Evolutionary conservation across 2,329 filamentous ascomycete genomes (phyloP).

Genomic region (Phaeosphaeriaceae sp.): DNA sequence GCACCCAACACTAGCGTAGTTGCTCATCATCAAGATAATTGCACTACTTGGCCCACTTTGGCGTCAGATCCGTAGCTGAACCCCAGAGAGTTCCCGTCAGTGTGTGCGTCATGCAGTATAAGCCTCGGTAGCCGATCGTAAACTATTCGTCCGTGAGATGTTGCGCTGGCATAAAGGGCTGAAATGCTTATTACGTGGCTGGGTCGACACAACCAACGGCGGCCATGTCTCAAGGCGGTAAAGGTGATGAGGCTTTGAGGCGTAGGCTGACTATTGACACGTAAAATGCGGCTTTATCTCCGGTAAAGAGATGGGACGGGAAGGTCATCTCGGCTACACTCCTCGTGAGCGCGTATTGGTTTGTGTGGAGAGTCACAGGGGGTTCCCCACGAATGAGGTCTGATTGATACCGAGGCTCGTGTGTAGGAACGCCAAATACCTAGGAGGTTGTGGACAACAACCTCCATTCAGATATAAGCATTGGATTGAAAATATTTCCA

Average conservation of each 20-base stretch:
- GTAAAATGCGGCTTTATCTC: slow-evolving; percentile 1
- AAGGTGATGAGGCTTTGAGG: background rate
- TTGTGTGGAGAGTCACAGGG: background rate
- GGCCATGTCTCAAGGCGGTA: background rate
- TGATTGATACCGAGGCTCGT: too few relatives aligned
- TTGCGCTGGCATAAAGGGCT: background rate
- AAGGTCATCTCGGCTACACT: slow-evolving; percentile 11
- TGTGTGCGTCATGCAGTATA: slow-evolving; percentile 8
- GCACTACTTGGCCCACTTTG: background rate
- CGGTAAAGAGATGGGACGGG: background rate
- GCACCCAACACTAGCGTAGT: background rate
- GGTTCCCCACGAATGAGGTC: background rate
- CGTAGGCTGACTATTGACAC: slow-evolving; percentile 3
- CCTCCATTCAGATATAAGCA: too few relatives aligned
- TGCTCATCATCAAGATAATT: slow-evolving; percentile 2
- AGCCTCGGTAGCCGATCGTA: slow-evolving; percentile 5
- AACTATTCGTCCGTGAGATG: slow-evolving; percentile 11
- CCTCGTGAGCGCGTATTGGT: background rate
- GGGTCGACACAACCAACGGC: background rate
- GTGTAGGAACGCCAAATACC: too few relatives aligned
- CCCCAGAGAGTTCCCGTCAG: background rate
- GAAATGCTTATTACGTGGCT: slow-evolving; percentile 9
- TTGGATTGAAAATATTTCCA: too few relatives aligned
- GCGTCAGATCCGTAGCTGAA: background rate
- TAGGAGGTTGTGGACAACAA: too few relatives aligned